phyloP scores from a whole-genome alignment of 768 basidiomycete species.

The Dioszegia crocea region DNA sequence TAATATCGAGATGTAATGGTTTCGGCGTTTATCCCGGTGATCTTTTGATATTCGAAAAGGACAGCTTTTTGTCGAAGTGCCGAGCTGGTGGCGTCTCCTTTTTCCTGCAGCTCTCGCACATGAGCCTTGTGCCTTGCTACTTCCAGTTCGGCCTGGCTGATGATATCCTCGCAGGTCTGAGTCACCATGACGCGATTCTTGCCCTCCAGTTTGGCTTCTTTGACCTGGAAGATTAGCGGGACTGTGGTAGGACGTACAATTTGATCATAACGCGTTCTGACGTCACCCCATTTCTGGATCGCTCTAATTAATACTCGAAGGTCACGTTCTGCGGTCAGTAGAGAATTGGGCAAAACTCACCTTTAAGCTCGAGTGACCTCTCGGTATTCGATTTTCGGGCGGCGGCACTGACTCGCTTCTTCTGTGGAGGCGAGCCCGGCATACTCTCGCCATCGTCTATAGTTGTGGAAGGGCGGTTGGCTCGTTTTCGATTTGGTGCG shows the following conservation, averaged over 20 bases:
- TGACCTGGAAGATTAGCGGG: conserved; percentile 57
- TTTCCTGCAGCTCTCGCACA: conserved; percentile 68
- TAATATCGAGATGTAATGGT: conserved; percentile 85
- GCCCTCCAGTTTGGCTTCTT: conserved; percentile 81
- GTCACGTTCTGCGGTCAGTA: conserved; percentile 67
- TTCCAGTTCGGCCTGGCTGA: conserved; percentile 74
- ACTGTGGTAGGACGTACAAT: conserved; percentile 62
- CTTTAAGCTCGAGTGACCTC: conserved; percentile 90
- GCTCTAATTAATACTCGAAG: conserved; percentile 91
- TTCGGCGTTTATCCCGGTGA: conserved; percentile 94
- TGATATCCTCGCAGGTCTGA: conserved; percentile 87
- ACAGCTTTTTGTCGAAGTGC: conserved; percentile 97
- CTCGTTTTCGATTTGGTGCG: conserved; percentile 69
- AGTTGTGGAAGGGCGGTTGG: too few relatives aligned
- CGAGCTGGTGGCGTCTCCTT: conserved; percentile 83
- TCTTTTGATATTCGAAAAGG: conserved; percentile 80
- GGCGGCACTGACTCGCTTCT: conserved; percentile 59
- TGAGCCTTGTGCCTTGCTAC: conserved; percentile 78
- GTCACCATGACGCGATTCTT: conserved; percentile 92
- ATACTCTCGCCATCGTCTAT: conserved; percentile 52
- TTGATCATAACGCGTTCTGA: conserved; percentile 84
- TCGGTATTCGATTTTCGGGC: conserved; percentile 86
- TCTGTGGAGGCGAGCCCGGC: conserved; percentile 59
- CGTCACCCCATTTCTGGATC: conserved; percentile 96
- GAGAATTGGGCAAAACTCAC: conserved; percentile 21